Conservation (phyloP, 2,329 filamentous ascomycete species). For the Fonsecaea multimorphosa region DNA sequence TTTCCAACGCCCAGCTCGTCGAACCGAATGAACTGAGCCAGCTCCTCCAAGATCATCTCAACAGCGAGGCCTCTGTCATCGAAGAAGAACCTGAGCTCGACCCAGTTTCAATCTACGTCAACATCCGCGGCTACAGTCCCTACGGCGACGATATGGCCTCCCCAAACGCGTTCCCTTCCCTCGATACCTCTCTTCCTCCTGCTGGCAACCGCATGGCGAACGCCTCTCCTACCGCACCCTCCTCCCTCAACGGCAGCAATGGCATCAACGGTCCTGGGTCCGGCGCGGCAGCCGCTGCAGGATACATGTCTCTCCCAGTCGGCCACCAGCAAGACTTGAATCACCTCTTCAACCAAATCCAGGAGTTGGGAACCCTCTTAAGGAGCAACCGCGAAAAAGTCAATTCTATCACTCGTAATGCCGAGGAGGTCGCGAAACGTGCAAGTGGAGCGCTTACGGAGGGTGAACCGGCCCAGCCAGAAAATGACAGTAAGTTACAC, state of each 20-base stretch:
- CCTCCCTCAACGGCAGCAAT: slow-evolving; percentile 35
- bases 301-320: slow-evolving; percentile 43
- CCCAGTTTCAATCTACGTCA: not conserved
- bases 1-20: not conserved
- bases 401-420: slow-evolving; percentile 55
- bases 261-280: slow-evolving; percentile 13
- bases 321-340: slow-evolving; percentile 60
- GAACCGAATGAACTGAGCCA: slow-evolving; percentile 7
- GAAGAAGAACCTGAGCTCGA: not conserved
- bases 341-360: slow-evolving; percentile 57
- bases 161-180: slow-evolving; percentile 36
- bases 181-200: slow-evolving; percentile 31
- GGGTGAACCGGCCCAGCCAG: slow-evolving; percentile 24
- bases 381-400: slow-evolving; percentile 58
- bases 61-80: not conserved
- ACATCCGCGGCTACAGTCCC: not conserved
- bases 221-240: slow-evolving; percentile 29
- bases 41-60: slow-evolving; percentile 3
- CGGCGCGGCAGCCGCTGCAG: slow-evolving; percentile 31
- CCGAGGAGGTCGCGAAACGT: slow-evolving; percentile 57
- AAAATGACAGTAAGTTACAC: slow-evolving; percentile 35
- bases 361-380: slow-evolving; percentile 57
- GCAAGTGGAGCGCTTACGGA: slow-evolving; percentile 45
- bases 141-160: slow-evolving; percentile 16
- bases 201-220: slow-evolving; percentile 21